Conservation (phyloP, 805 yeast species). For the Blastobotrys chiropterorum region DNA sequence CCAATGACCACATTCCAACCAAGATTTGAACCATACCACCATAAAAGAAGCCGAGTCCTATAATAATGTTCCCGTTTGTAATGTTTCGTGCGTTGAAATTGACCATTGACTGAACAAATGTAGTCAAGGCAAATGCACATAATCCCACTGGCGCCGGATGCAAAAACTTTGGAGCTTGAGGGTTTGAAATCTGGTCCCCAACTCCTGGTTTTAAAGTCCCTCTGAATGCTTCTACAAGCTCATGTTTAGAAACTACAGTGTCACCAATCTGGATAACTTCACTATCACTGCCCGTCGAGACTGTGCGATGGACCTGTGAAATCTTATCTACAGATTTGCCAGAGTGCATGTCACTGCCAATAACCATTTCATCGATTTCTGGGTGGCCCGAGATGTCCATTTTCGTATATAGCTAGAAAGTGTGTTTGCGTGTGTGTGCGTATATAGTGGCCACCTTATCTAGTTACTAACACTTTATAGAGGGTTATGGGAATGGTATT, state of each 20-base stretch:
- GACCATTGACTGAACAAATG: constrained; percentile 49
- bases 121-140: constrained; percentile 54
- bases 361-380: constrained; percentile 5
- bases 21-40: constrained; percentile 57
- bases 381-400: not conserved
- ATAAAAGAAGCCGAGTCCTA: constrained; percentile 58
- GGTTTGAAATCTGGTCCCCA: constrained; percentile 43
- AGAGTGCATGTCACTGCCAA: constrained; percentile 4
- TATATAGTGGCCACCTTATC: not conserved
- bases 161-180: constrained; percentile 39
- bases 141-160: constrained; percentile 63
- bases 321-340: constrained; percentile 3
- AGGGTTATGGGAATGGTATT: not conserved
- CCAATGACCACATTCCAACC: constrained; percentile 66
- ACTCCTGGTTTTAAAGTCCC: constrained; percentile 44
- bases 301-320: constrained; percentile 6
- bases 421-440: too few relatives aligned
- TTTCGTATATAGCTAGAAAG: not conserved
- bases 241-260: constrained; percentile 43
- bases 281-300: constrained; percentile 19
- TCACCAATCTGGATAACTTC: constrained; percentile 36
- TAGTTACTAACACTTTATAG: not conserved
- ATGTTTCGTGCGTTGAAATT: constrained; percentile 56
- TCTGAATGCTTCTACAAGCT: constrained; percentile 58
- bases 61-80: constrained; percentile 44